Conservation (phyloP, 2,329 filamentous ascomycete species). For the Penicillium olsonii region DNA sequence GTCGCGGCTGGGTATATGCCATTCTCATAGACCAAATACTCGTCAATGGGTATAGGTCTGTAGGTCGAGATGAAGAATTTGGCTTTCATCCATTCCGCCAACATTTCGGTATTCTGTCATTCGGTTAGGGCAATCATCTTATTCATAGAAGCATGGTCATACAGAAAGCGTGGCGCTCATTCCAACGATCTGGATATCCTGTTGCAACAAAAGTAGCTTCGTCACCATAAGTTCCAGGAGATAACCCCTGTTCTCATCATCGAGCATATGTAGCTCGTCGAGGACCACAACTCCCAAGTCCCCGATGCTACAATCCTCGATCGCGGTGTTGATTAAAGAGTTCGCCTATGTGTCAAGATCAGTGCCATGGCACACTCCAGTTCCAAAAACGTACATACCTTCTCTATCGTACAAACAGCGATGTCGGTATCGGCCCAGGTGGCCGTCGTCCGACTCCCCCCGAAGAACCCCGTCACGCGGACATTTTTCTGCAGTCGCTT, state of each 20-base stretch:
- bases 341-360: constrained; percentile 60
- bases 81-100: constrained; percentile 70
- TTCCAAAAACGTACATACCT: constrained; percentile 48
- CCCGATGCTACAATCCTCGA: constrained; percentile 68
- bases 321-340: constrained; percentile 69
- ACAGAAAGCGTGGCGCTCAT: constrained; percentile 80
- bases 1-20: constrained; percentile 64
- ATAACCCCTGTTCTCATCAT: constrained; percentile 74
- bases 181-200: constrained; percentile 69
- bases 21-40: constrained; percentile 72
- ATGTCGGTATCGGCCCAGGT: constrained; percentile 76
- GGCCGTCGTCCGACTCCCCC: constrained; percentile 66
- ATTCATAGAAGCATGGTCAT: constrained; percentile 24
- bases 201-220: constrained; percentile 69
- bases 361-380: not conserved
- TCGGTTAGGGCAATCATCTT: constrained; percentile 3
- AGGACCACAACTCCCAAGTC: constrained; percentile 68
- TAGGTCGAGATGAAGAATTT: constrained; percentile 74
- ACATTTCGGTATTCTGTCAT: constrained; percentile 65
- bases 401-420: constrained; percentile 78
- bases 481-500: constrained; percentile 61
- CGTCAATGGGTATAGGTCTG: constrained; percentile 72
- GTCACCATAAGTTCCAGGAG: constrained; percentile 73
- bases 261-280: constrained; percentile 81
- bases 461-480: constrained; percentile 72